These are phyloP conservation scores for Coelastrella sp. DNA, from an alignment of 139 green algal species.

Conservation along the genomic window DNA sequence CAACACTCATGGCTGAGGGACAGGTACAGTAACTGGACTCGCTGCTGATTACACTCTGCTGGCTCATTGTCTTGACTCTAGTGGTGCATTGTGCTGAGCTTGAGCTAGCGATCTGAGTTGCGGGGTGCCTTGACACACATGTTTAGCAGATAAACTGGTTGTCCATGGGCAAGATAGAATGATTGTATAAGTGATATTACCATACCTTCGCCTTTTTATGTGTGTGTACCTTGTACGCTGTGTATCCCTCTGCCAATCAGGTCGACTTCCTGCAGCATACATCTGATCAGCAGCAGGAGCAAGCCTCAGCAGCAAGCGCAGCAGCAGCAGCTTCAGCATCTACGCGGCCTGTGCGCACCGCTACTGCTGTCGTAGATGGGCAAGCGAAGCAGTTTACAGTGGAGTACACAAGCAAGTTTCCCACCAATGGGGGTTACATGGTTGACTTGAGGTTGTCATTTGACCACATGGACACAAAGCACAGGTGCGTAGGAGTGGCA, in stretches of 20 bases:
- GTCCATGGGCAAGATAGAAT: too few species aligned
- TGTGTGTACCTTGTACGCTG: too few species aligned
- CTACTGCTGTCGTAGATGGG: conserved; percentile 63
- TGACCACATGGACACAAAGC: conserved; percentile 78
- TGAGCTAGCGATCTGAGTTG: too few species aligned
- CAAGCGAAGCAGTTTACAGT: conserved; percentile 62
- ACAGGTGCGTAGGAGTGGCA: conserved; percentile 43
- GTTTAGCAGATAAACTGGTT: too few species aligned
- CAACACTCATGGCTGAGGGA: conserved; percentile 76
- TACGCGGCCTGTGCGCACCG: conserved; percentile 58
- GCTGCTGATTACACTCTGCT: not conserved
- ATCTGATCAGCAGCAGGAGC: not conserved
- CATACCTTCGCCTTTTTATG: too few species aligned
- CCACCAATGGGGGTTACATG: conserved; percentile 89
- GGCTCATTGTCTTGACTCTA: not conserved
- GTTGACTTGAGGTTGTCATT: conserved; percentile 80
- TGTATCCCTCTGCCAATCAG: not conserved
- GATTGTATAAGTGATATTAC: too few species aligned
- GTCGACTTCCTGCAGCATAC: conserved; percentile 28
- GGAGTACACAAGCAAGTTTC: conserved; percentile 48
- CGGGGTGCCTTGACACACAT: too few species aligned
- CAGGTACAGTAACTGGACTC: conserved; percentile 55
- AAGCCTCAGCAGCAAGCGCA: not conserved
- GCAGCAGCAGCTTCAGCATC: conserved; percentile 20
- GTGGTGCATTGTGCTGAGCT: too few species aligned